Evolutionary conservation across 2,329 filamentous ascomycete genomes (phyloP).

Genomic region (Eutypa lata): DNA sequence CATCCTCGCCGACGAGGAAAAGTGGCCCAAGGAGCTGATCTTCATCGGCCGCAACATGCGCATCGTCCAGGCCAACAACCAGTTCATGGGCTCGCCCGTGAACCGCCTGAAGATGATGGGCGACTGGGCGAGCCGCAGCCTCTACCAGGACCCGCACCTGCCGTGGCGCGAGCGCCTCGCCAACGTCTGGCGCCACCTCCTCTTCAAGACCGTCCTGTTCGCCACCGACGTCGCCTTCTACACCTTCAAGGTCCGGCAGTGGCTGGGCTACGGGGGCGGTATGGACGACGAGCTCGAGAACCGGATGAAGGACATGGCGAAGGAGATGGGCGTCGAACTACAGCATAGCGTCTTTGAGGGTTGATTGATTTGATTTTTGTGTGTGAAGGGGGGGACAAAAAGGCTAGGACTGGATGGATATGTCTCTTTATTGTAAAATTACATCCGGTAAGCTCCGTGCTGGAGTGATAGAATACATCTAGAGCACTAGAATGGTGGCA

Average conservation of each 20-base stretch:
- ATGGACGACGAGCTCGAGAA: conserved; percentile 95
- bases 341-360: conserved; percentile 88
- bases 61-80: conserved; percentile 91
- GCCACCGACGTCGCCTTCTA: conserved; percentile 81
- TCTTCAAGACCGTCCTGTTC: conserved; percentile 78
- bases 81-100: conserved; percentile 83
- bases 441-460: too few relatives aligned
- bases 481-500: not conserved
- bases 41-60: conserved; percentile 90
- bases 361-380: conserved; percentile 57
- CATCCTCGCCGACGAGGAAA: conserved; percentile 79
- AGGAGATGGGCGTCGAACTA: conserved; percentile 87
- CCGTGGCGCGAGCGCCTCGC: conserved; percentile 58
- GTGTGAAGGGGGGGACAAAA: too few relatives aligned
- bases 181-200: conserved; percentile 71
- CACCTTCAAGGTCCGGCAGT: conserved; percentile 73
- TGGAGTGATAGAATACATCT: not conserved
- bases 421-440: too few relatives aligned
- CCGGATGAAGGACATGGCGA: conserved; percentile 82
- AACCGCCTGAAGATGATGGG: conserved; percentile 95
- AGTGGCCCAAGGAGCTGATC: conserved; percentile 86
- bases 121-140: conserved; percentile 78
- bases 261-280: conserved; percentile 71
- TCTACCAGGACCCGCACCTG: conserved; percentile 72
- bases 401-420: too few relatives aligned